These are phyloP conservation scores for Takakia lepidozioides DNA, from an alignment of 225 moss, liverwort and hornwort species.

Conservation along the genomic window DNA sequence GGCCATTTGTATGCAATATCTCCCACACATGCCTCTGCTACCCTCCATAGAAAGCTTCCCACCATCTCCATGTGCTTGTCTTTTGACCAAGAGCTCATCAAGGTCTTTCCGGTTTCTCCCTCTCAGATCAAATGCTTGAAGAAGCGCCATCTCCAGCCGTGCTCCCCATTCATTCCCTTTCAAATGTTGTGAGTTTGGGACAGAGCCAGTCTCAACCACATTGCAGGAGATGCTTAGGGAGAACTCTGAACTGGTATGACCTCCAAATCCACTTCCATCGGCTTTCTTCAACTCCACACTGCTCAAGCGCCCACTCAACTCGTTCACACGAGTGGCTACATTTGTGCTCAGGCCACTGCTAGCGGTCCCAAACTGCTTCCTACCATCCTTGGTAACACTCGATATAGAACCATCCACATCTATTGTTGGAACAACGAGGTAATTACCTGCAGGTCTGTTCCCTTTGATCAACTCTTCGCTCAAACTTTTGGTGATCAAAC, in stretches of 20 bases:
- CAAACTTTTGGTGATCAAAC: not conserved
- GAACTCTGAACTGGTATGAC: not conserved
- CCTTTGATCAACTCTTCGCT: not conserved
- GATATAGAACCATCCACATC: not conserved
- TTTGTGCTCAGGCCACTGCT: not conserved
- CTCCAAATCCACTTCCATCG: no score
- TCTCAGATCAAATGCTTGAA: not conserved
- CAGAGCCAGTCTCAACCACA: not conserved
- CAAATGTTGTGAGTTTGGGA: no score
- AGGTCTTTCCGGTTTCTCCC: not conserved
- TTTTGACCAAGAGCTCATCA: not conserved
- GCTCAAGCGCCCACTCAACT: not conserved
- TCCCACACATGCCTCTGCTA: not conserved
- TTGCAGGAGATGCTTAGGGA: not conserved
- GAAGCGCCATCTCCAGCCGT: conserved; percentile 2
- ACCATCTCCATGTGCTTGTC: not conserved
- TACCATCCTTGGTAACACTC: not conserved
- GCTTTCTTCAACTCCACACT: not conserved
- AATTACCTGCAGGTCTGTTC: not conserved
- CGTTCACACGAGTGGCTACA: not conserved
- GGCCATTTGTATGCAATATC: not conserved
- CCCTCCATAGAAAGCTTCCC: not conserved
- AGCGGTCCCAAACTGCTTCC: not conserved
- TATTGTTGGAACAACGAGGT: no score
- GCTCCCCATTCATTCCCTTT: conserved; percentile 1